A percentile compares a stretch with the other conserved stretches of the same genome.
Evolutionary conservation across 1,284 basidiomycete species (phyloP).

Genomic region (Ceratobasidium theobromae): DNA sequence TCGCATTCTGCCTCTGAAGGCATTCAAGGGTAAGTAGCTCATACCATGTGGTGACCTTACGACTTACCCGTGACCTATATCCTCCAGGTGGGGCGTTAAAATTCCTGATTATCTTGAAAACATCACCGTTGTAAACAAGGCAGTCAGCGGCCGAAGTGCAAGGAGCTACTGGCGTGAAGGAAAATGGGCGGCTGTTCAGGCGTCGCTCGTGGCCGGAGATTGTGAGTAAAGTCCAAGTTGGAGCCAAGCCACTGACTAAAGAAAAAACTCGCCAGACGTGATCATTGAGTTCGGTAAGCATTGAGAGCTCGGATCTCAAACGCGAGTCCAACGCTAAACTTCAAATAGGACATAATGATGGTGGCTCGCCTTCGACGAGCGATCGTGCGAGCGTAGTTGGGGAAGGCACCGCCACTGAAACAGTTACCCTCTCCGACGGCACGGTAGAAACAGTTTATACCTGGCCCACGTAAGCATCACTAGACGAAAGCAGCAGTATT

Average conservation of each 20-base stretch:
- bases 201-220: conserved; percentile 26
- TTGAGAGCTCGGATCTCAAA: not conserved
- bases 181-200: conserved; percentile 33
- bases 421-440: conserved; percentile 27
- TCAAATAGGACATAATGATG: conserved; percentile 31
- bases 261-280: not conserved
- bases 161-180: conserved; percentile 53
- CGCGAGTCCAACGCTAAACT: not conserved
- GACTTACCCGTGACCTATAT: not conserved
- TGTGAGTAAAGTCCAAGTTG: conserved; percentile 10
- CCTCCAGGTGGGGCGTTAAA: conserved; percentile 51
- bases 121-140: conserved; percentile 50
- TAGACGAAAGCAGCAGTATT: not conserved
- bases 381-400: conserved; percentile 36
- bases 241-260: not conserved
- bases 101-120: conserved; percentile 47
- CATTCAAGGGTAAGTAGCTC: conserved; percentile 31
- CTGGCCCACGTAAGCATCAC: conserved; percentile 10
- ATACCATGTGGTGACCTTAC: not conserved
- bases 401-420: conserved; percentile 37
- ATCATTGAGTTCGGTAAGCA: conserved; percentile 32
- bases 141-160: conserved; percentile 51
- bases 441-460: conserved; percentile 30
- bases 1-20: conserved; percentile 38
- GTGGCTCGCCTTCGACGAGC: conserved; percentile 25